Conservation (phyloP, 371 early-diverging fungal species). For the Nosema muscidifuracis region DNA sequence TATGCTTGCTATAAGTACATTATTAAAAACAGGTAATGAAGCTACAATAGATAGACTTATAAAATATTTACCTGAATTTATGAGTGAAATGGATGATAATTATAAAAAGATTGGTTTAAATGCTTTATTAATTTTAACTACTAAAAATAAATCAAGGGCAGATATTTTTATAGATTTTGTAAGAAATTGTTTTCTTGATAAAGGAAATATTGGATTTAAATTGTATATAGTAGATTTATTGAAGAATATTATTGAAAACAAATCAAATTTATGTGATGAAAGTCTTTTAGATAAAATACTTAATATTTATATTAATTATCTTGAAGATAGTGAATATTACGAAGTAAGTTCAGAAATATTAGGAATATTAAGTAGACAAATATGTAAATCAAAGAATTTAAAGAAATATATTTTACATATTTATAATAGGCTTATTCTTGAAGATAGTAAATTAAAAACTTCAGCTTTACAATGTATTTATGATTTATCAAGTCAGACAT, state of each 20-base stretch:
- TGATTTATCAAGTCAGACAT: constrained; percentile 9
- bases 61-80: constrained; percentile 50
- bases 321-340: constrained; percentile 61
- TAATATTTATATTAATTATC: constrained; percentile 48
- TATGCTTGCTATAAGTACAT: constrained; percentile 54
- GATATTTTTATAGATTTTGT: constrained; percentile 53
- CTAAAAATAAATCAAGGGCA: constrained; percentile 27
- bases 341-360: constrained; percentile 58
- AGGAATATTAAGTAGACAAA: constrained; percentile 47
- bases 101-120: constrained; percentile 58
- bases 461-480: constrained; percentile 46
- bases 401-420: constrained; percentile 54
- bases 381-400: constrained; percentile 26
- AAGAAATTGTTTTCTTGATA: constrained; percentile 37
- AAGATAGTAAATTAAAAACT: constrained; percentile 55
- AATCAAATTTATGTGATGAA: neutral
- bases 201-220: constrained; percentile 54
- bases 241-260: constrained; percentile 23
- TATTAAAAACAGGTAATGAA: constrained; percentile 60
- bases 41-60: constrained; percentile 50
- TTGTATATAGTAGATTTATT: constrained; percentile 51
- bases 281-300: constrained; percentile 33
- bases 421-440: constrained; percentile 61
- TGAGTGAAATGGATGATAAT: constrained; percentile 47
- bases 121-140: constrained; percentile 50